These are phyloP conservation scores for Trichoderma brevicompactum DNA, from an alignment of 2,329 filamentous ascomycete species.

Conservation along the genomic window DNA sequence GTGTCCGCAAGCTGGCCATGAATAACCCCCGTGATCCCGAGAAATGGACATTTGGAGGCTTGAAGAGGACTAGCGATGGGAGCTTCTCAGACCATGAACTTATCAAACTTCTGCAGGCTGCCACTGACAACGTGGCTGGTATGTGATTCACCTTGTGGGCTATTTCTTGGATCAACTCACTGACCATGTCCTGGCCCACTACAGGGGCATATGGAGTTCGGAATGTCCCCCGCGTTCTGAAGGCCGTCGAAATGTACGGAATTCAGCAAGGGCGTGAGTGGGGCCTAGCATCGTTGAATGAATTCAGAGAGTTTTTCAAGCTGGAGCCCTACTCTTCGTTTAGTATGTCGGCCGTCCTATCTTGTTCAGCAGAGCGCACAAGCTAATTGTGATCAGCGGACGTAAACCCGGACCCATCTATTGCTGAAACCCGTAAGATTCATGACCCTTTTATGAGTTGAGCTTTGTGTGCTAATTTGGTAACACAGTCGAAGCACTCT, in stretches of 20 bases:
- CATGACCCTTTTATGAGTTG: not conserved
- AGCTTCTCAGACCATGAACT: conserved; percentile 59
- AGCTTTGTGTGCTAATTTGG: not conserved
- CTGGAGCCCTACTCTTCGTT: conserved; percentile 58
- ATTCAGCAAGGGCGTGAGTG: conserved; percentile 63
- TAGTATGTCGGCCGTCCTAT: conserved; percentile 39
- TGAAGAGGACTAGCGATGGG: conserved; percentile 56
- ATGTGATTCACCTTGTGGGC: not conserved
- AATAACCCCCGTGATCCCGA: not conserved
- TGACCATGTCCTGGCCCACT: not conserved
- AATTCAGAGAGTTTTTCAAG: conserved; percentile 65
- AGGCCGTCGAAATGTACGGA: conserved; percentile 62
- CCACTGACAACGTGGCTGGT: conserved; percentile 19
- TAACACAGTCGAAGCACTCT: conserved; percentile 46
- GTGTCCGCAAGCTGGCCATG: not conserved
- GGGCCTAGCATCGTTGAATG: conserved; percentile 63
- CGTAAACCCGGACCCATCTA: conserved; percentile 59
- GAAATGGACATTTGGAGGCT: conserved; percentile 54
- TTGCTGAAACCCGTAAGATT: conserved; percentile 52
- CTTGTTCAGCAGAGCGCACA: not conserved
- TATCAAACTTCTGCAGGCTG: conserved; percentile 56
- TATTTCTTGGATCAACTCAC: not conserved
- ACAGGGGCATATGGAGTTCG: conserved; percentile 51
- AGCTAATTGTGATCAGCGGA: conserved; percentile 38
- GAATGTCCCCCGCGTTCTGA: conserved; percentile 60